Percentiles rank a stretch among this genome's conserved stretches.
phyloP scores from a whole-genome alignment of 2,329 filamentous ascomycete species.

The Teratosphaeria nubilosa region DNA sequence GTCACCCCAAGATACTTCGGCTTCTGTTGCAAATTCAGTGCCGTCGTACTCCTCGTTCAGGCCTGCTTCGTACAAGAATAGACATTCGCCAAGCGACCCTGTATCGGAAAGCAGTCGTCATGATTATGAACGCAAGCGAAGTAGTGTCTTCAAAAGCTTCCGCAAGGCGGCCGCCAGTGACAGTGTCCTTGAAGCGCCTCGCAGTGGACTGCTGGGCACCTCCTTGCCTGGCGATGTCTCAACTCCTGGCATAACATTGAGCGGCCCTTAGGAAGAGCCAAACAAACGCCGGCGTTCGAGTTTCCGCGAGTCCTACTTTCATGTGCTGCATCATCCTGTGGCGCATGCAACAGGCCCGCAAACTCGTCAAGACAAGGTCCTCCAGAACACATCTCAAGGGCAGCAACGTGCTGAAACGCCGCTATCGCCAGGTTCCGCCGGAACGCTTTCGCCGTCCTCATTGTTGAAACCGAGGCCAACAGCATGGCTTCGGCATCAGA shows the following conservation, averaged over 20 bases:
- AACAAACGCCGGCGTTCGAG: neutral
- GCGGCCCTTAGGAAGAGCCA: neutral
- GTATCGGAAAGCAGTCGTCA: neutral
- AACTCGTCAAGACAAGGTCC: neutral
- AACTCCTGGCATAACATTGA: slow-evolving; percentile 1
- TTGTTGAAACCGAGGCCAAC: neutral
- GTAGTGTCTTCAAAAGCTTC: slow-evolving; percentile 6
- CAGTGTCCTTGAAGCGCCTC: neutral
- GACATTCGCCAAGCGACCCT: neutral
- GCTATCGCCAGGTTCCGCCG: neutral
- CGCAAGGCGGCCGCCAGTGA: slow-evolving; percentile 1
- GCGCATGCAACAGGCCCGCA: neutral
- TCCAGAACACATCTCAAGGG: neutral
- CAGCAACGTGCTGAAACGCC: neutral
- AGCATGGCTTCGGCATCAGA: slow-evolving; percentile 2
- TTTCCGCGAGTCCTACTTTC: neutral
- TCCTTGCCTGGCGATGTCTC: neutral
- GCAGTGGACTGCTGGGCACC: neutral
- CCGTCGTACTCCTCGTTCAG: neutral
- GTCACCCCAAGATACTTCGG: neutral
- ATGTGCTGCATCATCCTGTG: neutral
- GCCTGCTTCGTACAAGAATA: neutral
- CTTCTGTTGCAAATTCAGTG: neutral
- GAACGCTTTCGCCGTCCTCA: neutral
- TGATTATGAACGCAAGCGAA: slow-evolving; percentile 5